These are phyloP conservation scores for Leishmania gerbilli DNA, from an alignment of 208 protist species.

Conservation along the genomic window DNA sequence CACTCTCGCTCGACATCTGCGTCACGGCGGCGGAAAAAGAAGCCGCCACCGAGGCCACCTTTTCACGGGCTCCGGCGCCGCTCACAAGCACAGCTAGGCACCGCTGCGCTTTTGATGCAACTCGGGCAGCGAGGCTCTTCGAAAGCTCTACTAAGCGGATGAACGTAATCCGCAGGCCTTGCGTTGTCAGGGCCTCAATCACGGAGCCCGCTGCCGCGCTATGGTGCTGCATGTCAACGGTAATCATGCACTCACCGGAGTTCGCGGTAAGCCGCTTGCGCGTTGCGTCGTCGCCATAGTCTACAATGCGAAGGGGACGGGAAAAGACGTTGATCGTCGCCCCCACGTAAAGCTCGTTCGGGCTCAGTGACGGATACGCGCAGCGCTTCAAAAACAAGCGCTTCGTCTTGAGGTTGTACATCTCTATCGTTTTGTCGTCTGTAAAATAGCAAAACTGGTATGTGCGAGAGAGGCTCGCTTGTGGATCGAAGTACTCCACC, in stretches of 20 bases:
- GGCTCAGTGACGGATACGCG: conserved; percentile 77
- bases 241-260: conserved; percentile 64
- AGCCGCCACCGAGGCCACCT: conserved; percentile 30
- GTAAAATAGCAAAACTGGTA: conserved; percentile 94
- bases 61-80: conserved; percentile 67
- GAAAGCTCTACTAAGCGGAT: conserved; percentile 75
- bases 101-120: conserved; percentile 39
- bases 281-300: conserved; percentile 93
- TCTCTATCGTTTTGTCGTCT: conserved; percentile 93
- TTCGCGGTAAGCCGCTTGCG: conserved; percentile 58
- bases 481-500: conserved; percentile 91
- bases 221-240: conserved; percentile 48
- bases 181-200: conserved; percentile 50
- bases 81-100: conserved; percentile 57
- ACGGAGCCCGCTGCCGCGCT: conserved; percentile 41
- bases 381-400: conserved; percentile 93
- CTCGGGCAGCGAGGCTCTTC: conserved; percentile 36
- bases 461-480: conserved; percentile 81
- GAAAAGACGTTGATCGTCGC: conserved; percentile 93
- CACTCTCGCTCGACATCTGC: conserved; percentile 43
- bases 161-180: conserved; percentile 70
- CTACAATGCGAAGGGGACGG: conserved; percentile 91
- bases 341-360: conserved; percentile 91
- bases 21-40: conserved; percentile 40
- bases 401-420: conserved; percentile 94